phyloP scores from a whole-genome alignment of 2,329 filamentous ascomycete genomes.

The Pleomassaria siparia region DNA sequence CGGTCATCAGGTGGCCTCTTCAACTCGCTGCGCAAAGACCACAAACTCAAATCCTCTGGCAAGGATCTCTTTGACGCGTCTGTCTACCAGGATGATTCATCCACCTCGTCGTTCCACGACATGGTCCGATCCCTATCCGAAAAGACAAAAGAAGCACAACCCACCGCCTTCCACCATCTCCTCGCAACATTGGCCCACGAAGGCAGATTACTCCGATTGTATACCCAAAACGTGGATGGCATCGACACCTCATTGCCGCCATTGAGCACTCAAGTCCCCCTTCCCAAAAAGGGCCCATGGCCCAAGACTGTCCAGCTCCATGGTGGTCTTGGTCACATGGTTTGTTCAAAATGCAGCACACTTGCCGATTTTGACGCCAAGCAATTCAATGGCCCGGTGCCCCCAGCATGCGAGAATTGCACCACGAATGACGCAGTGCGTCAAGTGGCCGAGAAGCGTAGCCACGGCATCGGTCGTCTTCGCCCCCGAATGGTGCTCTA shows the following conservation, averaged over 20 bases:
- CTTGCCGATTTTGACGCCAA: slow-evolving; percentile 74
- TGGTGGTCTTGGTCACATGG: slow-evolving; percentile 92
- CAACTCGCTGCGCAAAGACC: slow-evolving; percentile 77
- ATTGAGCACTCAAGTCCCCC: slow-evolving; percentile 75
- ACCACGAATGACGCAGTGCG: slow-evolving; percentile 74
- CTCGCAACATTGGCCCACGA: slow-evolving; percentile 87
- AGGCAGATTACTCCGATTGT: slow-evolving; percentile 82
- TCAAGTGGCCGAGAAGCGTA: slow-evolving; percentile 79
- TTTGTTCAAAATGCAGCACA: slow-evolving; percentile 87
- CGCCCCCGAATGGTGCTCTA: slow-evolving; percentile 94
- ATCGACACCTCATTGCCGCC: slow-evolving; percentile 84
- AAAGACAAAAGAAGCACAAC: slow-evolving; percentile 73
- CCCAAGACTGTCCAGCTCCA: slow-evolving; percentile 91
- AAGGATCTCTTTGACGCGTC: slow-evolving; percentile 97
- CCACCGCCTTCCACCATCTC: slow-evolving; percentile 90
- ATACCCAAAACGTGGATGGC: slow-evolving; percentile 96
- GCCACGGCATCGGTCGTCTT: slow-evolving; percentile 87
- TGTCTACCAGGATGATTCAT: slow-evolving; percentile 88
- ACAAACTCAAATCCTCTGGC: slow-evolving; percentile 89
- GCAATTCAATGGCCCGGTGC: slow-evolving; percentile 80
- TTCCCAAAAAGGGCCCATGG: slow-evolving; percentile 86
- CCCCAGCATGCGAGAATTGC: slow-evolving; percentile 78
- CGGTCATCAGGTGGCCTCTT: slow-evolving; percentile 90
- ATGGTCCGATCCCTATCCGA: slow-evolving; percentile 91
- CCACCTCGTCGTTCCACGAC: slow-evolving; percentile 88